Evolutionary conservation across 495 filamentous ascomycete species (phyloP).

Genomic region (Hyaloscypha finlandica): DNA sequence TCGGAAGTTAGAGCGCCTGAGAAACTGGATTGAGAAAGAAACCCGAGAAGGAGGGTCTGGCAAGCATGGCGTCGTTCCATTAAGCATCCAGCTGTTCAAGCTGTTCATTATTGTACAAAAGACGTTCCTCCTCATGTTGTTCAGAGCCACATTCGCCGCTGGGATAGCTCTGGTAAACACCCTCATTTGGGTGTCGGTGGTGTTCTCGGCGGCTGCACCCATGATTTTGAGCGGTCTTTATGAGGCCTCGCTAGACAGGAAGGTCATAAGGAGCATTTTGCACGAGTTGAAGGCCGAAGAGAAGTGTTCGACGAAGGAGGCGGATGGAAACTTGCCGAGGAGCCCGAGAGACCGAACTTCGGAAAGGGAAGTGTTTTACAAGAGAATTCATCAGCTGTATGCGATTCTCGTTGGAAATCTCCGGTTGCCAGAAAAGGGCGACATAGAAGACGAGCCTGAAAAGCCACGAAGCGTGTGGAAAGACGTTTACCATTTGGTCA

Average conservation of each 20-base stretch:
- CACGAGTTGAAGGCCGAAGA: slow-evolving; percentile 3
- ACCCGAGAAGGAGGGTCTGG: slow-evolving; percentile 26
- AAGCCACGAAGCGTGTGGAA: slow-evolving; percentile 12
- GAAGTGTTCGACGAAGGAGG: neutral
- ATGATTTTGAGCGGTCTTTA: slow-evolving; percentile 44
- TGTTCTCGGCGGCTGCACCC: slow-evolving; percentile 40
- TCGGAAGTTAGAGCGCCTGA: slow-evolving; percentile 26
- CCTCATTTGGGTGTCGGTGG: slow-evolving; percentile 35
- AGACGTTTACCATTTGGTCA: slow-evolving; percentile 10
- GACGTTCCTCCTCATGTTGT: slow-evolving; percentile 24
- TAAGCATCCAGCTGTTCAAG: neutral
- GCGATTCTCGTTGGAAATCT: slow-evolving; percentile 16
- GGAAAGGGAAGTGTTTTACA: slow-evolving; percentile 3
- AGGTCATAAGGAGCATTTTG: slow-evolving; percentile 22
- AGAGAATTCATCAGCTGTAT: slow-evolving; percentile 14
- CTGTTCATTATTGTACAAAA: slow-evolving; percentile 25
- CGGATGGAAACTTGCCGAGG: neutral
- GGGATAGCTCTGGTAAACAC: slow-evolving; percentile 38
- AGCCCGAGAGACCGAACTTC: neutral
- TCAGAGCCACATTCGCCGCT: slow-evolving; percentile 33
- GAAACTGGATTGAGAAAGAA: neutral
- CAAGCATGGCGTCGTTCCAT: neutral
- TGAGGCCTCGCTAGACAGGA: slow-evolving; percentile 40
- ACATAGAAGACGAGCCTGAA: neutral
- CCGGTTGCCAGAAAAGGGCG: neutral